Conservation (phyloP, 75 land plant genomes). For the Pinus albicaulis region DNA sequence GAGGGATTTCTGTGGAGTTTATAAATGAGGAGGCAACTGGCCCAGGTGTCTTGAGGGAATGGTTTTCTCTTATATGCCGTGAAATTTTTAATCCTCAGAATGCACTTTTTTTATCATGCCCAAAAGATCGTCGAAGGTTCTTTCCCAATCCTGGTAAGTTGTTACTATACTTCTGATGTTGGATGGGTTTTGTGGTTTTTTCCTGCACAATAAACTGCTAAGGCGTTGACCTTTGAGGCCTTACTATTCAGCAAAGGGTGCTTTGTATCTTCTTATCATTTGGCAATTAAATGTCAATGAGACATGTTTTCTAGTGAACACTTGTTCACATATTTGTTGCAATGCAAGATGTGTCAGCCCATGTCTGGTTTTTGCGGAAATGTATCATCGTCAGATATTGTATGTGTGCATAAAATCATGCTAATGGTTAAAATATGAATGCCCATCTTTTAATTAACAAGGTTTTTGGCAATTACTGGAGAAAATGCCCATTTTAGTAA, state of each 20-base stretch:
- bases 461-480: not conserved
- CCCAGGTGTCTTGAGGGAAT: conserved; percentile 94
- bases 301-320: too few species aligned
- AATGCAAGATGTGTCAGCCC: not conserved
- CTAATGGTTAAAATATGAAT: too few species aligned
- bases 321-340: not conserved
- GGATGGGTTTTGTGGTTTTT: not conserved
- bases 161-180: conserved; percentile 7
- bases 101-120: conserved; percentile 80
- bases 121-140: conserved; percentile 84
- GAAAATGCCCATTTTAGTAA: not conserved
- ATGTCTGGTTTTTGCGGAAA: not conserved
- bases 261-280: too few species aligned
- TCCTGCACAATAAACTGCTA: conserved; percentile 1
- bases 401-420: not conserved
- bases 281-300: too few species aligned
- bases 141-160: conserved; percentile 88
- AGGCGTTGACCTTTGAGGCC: not conserved
- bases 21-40: conserved; percentile 97
- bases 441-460: not conserved
- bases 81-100: conserved; percentile 84
- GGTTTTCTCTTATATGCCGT: conserved; percentile 90
- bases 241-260: not conserved
- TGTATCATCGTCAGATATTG: not conserved
- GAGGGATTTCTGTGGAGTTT: conserved; percentile 88